Percentiles rank a stretch among this genome's conserved stretches.
These are phyloP conservation scores for Colletotrichum horii DNA, from an alignment of 2,329 filamentous ascomycete genomes.

Conservation along the genomic window DNA sequence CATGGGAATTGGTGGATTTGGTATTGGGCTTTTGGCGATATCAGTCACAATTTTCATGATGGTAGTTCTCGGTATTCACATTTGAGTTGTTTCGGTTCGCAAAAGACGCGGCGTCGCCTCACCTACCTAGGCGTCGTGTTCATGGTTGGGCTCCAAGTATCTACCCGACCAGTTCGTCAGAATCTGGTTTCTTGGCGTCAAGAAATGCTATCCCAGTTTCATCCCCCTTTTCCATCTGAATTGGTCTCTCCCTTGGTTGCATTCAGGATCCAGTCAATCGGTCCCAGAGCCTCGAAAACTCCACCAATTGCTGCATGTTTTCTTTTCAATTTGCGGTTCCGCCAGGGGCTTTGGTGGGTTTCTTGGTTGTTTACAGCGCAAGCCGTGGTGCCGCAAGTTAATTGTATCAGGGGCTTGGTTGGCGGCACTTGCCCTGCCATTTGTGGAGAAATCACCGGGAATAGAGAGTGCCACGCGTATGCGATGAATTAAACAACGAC, in stretches of 20 bases:
- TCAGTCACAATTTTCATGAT: neutral
- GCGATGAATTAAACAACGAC: neutral
- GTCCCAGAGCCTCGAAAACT: rapidly evolving
- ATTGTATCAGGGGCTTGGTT: neutral
- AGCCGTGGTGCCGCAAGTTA: neutral
- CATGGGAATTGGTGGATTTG: too few species aligned
- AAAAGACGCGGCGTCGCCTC: too few species aligned
- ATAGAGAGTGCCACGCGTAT: neutral
- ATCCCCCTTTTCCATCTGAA: neutral
- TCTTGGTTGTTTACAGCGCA: neutral
- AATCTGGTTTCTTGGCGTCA: neutral
- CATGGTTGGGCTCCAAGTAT: neutral
- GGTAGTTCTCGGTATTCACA: neutral
- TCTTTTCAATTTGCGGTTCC: neutral
- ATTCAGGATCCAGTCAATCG: neutral
- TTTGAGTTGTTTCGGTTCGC: too few species aligned
- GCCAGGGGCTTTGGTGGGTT: neutral
- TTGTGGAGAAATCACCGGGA: neutral
- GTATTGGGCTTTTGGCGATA: neutral
- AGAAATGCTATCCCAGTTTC: neutral
- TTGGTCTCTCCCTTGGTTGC: neutral
- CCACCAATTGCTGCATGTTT: neutral
- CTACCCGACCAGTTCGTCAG: neutral
- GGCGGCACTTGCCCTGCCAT: neutral
- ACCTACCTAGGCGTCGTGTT: too few species aligned